These are phyloP conservation scores for Rhodamnia rubescens DNA, from an alignment of 345 rosid genomes.

Conservation along the genomic window DNA sequence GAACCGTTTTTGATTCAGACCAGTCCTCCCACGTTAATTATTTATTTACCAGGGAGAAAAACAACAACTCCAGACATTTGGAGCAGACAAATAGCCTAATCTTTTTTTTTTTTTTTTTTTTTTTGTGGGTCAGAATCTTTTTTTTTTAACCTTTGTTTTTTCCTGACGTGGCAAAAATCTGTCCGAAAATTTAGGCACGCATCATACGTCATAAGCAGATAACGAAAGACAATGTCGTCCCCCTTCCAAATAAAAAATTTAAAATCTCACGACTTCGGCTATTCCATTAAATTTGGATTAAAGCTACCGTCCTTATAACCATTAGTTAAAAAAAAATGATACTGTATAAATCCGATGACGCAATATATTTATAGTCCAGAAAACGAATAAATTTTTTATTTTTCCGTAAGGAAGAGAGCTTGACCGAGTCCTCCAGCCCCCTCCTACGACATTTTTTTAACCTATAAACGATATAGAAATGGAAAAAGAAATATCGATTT, in stretches of 20 bases:
- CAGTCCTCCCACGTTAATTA: neutral
- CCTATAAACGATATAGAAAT: neutral
- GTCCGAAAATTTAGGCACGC: neutral
- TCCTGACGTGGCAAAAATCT: neutral
- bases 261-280: neutral
- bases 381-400: neutral
- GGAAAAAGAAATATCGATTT: neutral
- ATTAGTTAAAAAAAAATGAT: neutral
- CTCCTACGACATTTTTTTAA: neutral
- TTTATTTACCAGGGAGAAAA: neutral
- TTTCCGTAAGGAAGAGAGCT: neutral
- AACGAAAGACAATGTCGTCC: neutral
- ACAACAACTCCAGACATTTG: neutral
- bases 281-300: neutral
- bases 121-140: too few relatives aligned
- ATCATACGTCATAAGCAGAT: neutral
- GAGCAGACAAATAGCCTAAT: neutral
- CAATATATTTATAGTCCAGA: neutral
- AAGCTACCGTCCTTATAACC: neutral
- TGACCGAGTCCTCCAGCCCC: neutral
- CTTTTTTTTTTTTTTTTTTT: neutral
- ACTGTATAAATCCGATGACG: neutral
- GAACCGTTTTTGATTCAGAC: neutral
- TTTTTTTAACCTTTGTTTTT: too few relatives aligned
- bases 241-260: neutral